These are phyloP conservation scores for Sarocladium brachiariae DNA, from an alignment of 2,329 filamentous ascomycete species.

Conservation along the genomic window DNA sequence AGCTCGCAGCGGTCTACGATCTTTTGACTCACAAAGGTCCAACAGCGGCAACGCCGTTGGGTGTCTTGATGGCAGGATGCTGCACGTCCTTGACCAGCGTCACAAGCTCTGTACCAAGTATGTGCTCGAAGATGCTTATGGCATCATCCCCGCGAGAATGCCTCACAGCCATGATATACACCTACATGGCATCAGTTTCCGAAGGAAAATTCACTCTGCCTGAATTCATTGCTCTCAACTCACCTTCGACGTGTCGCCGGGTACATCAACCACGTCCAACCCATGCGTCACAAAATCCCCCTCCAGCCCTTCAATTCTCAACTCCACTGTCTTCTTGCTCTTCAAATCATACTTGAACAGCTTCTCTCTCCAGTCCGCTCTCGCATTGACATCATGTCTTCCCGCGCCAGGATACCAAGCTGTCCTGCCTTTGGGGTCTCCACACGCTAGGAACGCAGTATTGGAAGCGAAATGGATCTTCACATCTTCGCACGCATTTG, in stretches of 20 bases:
- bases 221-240: too few relatives aligned
- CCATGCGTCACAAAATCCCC: constrained; percentile 7
- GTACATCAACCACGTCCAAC: neutral
- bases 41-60: neutral
- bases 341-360: constrained; percentile 5
- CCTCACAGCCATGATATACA: constrained; percentile 6
- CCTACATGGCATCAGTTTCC: neutral
- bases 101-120: constrained; percentile 1
- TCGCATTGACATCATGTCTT: neutral
- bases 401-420: neutral
- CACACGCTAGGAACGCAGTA: constrained; percentile 3
- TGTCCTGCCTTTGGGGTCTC: neutral
- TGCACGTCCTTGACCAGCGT: constrained; percentile 7
- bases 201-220: too few relatives aligned
- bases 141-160: constrained; percentile 1
- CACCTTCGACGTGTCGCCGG: neutral
- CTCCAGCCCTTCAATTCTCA: neutral
- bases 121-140: constrained; percentile 3
- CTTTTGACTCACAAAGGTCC: neutral
- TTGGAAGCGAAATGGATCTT: constrained; percentile 2
- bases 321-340: neutral
- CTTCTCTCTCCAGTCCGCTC: constrained; percentile 2
- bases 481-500: constrained; percentile 2
- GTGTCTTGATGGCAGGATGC: constrained; percentile 7
- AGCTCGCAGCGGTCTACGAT: too few relatives aligned